A percentile compares a stretch with the other conserved stretches of the same genome.
phyloP scores from a whole-genome alignment of 2,329 filamentous ascomycete species.

The Tympanopsis confertula region DNA sequence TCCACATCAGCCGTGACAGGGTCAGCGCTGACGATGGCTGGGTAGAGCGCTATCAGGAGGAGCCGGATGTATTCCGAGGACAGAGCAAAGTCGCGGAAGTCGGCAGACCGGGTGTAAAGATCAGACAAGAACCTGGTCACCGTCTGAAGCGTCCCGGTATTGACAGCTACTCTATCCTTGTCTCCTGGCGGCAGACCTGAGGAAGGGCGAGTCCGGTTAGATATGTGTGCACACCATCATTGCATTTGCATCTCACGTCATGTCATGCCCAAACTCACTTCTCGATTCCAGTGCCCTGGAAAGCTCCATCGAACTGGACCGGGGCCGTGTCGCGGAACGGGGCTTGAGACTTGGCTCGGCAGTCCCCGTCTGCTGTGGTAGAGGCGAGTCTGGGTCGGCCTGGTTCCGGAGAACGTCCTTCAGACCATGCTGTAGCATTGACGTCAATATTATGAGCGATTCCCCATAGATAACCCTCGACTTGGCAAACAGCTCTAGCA shows the following conservation, averaged over 20 bases:
- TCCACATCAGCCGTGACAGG: slow-evolving; percentile 74
- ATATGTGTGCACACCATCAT: background rate
- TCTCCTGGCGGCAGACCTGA: slow-evolving; percentile 27
- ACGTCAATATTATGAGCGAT: slow-evolving; percentile 65
- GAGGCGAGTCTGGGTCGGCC: slow-evolving; percentile 44
- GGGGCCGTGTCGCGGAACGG: slow-evolving; percentile 21
- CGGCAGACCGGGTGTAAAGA: slow-evolving; percentile 62
- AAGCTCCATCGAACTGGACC: slow-evolving; percentile 56
- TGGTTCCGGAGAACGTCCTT: slow-evolving; percentile 56
- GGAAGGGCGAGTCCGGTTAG: slow-evolving; percentile 4
- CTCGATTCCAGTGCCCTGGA: slow-evolving; percentile 43
- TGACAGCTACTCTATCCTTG: slow-evolving; percentile 37
- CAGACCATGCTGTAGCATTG: slow-evolving; percentile 79
- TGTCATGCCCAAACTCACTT: slow-evolving; percentile 25
- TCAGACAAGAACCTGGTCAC: slow-evolving; percentile 71
- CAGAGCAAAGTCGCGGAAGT: slow-evolving; percentile 73
- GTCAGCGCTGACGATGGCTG: slow-evolving; percentile 78
- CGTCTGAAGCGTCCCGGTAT: slow-evolving; percentile 59
- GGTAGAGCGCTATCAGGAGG: slow-evolving; percentile 71
- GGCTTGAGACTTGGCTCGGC: slow-evolving; percentile 9
- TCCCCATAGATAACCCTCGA: slow-evolving; percentile 65
- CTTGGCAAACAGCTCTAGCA: slow-evolving; percentile 64
- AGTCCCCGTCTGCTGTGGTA: slow-evolving; percentile 8
- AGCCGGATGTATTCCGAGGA: slow-evolving; percentile 72
- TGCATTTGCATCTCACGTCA: background rate